These are phyloP conservation scores for Aristolochia contorta DNA, from an alignment of 164 flowering plant species.

Conservation along the genomic window DNA sequence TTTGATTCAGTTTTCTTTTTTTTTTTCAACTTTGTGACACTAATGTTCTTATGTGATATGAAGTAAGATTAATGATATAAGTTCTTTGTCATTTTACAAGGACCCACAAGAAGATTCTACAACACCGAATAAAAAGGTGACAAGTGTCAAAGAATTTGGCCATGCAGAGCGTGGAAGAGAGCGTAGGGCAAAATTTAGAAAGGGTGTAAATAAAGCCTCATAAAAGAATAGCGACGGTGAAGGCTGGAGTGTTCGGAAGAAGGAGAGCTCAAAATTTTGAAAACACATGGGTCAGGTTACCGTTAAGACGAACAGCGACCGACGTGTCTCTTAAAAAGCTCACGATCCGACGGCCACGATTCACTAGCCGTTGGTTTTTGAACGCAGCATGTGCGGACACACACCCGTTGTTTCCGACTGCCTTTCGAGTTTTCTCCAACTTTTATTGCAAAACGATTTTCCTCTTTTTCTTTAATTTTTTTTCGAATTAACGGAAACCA, in stretches of 20 bases:
- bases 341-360: slow-evolving; percentile 34
- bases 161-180: not conserved
- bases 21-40: too few relatives aligned
- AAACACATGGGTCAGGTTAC: slow-evolving; percentile 16
- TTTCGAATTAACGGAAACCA: not conserved
- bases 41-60: too few relatives aligned
- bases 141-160: not conserved
- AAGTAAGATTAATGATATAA: too few relatives aligned
- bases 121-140: not conserved
- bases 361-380: slow-evolving; percentile 78
- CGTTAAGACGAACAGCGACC: slow-evolving; percentile 2
- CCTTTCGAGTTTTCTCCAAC: slow-evolving; percentile 4
- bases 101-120: not conserved
- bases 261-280: slow-evolving; percentile 10
- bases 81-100: too few relatives aligned
- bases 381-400: slow-evolving; percentile 27
- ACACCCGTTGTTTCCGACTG: slow-evolving; percentile 34
- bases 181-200: too few relatives aligned
- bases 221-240: too few relatives aligned
- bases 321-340: slow-evolving; percentile 33
- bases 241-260: too few relatives aligned
- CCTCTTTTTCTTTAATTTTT: not conserved
- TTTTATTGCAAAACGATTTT: not conserved
- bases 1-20: too few relatives aligned
- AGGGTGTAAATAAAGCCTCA: too few relatives aligned